phyloP scores from a whole-genome alignment of 345 rosid species.

The Pistacia vera region DNA sequence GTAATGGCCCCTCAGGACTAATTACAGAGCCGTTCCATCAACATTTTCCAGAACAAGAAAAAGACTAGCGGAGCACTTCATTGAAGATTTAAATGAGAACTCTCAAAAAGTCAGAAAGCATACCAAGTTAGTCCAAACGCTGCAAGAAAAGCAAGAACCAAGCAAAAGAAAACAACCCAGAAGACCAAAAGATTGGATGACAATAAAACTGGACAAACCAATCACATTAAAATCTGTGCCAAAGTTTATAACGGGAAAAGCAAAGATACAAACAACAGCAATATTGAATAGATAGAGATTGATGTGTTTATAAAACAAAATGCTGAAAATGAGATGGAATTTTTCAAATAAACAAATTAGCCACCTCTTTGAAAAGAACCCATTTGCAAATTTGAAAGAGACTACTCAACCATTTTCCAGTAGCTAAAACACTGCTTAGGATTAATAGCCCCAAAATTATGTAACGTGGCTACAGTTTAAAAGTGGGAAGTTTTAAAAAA shows the following conservation, averaged over 20 bases:
- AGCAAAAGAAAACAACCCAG: conserved; percentile 21
- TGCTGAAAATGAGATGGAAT: conserved; percentile 19
- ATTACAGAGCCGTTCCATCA: conserved; percentile 12
- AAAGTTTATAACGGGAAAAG: conserved; percentile 4
- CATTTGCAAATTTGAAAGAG: conserved; percentile 56
- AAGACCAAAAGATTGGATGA: conserved; percentile 28
- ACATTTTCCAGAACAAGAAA: conserved; percentile 1
- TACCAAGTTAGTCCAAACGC: background rate
- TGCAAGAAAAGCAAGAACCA: conserved; percentile 3
- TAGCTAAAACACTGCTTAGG: conserved; percentile 17
- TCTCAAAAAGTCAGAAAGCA: background rate
- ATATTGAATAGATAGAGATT: conserved; percentile 18
- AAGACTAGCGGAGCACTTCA: background rate
- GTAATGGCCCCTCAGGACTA: conserved; percentile 19
- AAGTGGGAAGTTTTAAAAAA: conserved; percentile 13
- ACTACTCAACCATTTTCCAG: conserved; percentile 49
- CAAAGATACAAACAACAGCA: conserved; percentile 25
- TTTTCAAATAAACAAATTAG: conserved; percentile 38
- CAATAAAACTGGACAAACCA: conserved; percentile 8
- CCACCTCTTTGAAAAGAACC: conserved; percentile 61
- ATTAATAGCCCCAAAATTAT: conserved; percentile 6
- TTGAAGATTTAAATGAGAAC: conserved; percentile 1
- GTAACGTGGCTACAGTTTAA: conserved; percentile 17
- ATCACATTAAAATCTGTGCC: conserved; percentile 12
- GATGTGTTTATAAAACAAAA: conserved; percentile 4